Percentiles rank a stretch among this genome's conserved stretches.
These are phyloP conservation scores for Globisporangium recalcitrans DNA, from an alignment of 352 stramenopile genomes.

Conservation along the genomic window DNA sequence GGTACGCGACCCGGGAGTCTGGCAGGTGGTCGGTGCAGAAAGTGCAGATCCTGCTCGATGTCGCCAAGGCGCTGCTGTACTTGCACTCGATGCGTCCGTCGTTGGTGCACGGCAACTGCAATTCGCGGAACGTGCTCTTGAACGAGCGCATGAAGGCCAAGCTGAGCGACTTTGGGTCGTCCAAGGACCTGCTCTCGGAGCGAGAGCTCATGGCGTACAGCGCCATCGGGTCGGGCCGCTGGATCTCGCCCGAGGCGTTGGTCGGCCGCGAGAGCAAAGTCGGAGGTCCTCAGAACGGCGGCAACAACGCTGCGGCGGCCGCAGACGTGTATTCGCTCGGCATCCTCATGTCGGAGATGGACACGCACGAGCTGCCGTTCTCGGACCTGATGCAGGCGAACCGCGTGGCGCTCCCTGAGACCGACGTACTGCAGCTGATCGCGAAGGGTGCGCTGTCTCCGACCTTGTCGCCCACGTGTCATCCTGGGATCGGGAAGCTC, in stretches of 20 bases:
- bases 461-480: constrained; percentile 46
- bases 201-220: constrained; percentile 61
- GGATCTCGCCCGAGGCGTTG: constrained; percentile 66
- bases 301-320: constrained; percentile 25
- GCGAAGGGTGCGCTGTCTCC: constrained; percentile 49
- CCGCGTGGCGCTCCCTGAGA: constrained; percentile 42
- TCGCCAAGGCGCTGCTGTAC: constrained; percentile 61
- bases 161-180: constrained; percentile 59
- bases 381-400: constrained; percentile 65
- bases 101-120: constrained; percentile 57
- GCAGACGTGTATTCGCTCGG: constrained; percentile 68
- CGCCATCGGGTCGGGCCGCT: constrained; percentile 56
- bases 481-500: constrained; percentile 42
- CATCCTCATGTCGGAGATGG: constrained; percentile 65
- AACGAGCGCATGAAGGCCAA: constrained; percentile 56
- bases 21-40: constrained; percentile 51
- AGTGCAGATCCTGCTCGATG: constrained; percentile 57
- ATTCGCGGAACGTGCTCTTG: constrained; percentile 62
- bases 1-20: constrained; percentile 28
- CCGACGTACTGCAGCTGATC: constrained; percentile 65
- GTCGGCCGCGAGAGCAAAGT: constrained; percentile 38
- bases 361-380: constrained; percentile 67
- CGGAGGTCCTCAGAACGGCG: constrained; percentile 13
- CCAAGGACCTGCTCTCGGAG: constrained; percentile 47
- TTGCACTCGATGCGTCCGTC: constrained; percentile 57